Conservation (phyloP, 345 rosid genomes). For the Hypericum perforatum region DNA sequence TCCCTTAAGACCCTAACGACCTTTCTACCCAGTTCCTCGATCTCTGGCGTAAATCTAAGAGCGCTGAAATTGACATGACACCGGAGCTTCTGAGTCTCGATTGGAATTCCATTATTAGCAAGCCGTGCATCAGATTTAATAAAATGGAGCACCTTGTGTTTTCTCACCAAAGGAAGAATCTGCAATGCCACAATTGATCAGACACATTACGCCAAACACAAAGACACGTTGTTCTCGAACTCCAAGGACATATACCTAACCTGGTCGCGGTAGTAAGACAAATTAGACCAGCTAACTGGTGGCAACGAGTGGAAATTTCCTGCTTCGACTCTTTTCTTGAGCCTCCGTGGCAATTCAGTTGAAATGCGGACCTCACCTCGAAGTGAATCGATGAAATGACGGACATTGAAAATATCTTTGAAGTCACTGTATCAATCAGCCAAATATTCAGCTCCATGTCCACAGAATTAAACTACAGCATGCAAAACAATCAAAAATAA, state of each 20-base stretch:
- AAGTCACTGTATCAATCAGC: constrained; percentile 24
- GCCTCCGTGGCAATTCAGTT: constrained; percentile 32
- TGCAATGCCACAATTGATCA: constrained; percentile 6
- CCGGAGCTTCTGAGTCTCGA: constrained; percentile 9
- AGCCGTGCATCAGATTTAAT: constrained; percentile 1
- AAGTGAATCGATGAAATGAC: constrained; percentile 37
- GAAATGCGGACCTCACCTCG: constrained; percentile 37
- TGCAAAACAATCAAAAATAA: neutral
- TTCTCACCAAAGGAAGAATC: constrained; percentile 35
- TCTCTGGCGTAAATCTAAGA: constrained; percentile 1
- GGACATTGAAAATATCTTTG: constrained; percentile 39
- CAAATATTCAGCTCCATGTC: neutral
- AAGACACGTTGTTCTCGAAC: too few relatives aligned
- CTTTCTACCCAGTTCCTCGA: constrained; percentile 7
- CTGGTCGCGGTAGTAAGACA: constrained; percentile 22
- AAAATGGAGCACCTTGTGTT: constrained; percentile 4
- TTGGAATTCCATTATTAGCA: constrained; percentile 8
- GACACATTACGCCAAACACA: neutral
- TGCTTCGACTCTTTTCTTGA: constrained; percentile 8
- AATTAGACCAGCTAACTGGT: neutral
- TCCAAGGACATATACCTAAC: constrained; percentile 14
- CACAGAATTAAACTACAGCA: neutral
- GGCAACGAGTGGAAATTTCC: neutral
- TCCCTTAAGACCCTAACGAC: constrained; percentile 6
- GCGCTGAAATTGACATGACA: constrained; percentile 6